These are phyloP conservation scores for Mycena galericulata DNA, from an alignment of 768 basidiomycete species.

Conservation along the genomic window DNA sequence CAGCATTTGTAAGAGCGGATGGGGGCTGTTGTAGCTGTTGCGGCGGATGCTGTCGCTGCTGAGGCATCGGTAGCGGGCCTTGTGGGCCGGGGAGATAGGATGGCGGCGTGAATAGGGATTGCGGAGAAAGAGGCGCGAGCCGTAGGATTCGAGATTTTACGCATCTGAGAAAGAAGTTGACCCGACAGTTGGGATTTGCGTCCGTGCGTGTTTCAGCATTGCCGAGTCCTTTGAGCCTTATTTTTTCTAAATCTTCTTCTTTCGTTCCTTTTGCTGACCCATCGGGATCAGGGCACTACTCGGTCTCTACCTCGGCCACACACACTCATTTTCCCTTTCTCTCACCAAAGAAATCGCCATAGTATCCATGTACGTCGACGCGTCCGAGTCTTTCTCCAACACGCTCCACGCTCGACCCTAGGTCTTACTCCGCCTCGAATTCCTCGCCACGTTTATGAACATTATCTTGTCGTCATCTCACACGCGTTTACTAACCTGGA, in stretches of 20 bases:
- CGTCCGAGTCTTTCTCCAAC: conserved; percentile 25
- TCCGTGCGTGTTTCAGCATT: too few species aligned
- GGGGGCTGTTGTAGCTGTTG: too few species aligned
- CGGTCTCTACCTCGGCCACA: conserved; percentile 6
- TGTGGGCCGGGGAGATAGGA: too few species aligned
- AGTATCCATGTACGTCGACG: conserved; percentile 32
- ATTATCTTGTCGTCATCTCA: background rate
- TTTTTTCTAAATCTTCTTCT: conserved; percentile 43
- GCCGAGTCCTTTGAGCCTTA: too few species aligned
- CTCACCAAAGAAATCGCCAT: background rate
- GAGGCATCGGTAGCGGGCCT: too few species aligned
- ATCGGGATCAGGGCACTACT: conserved; percentile 25
- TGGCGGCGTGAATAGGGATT: too few species aligned
- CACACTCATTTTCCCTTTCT: conserved; percentile 24
- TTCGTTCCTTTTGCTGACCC: conserved; percentile 40
- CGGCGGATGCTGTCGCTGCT: too few species aligned
- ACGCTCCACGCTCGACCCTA: conserved; percentile 4
- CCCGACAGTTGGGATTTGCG: too few species aligned
- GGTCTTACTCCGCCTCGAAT: background rate
- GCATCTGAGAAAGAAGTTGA: too few species aligned
- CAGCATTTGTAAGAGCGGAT: too few species aligned
- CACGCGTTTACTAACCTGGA: conserved; percentile 29
- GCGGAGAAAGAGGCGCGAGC: too few species aligned
- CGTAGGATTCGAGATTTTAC: too few species aligned
- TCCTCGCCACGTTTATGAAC: background rate